phyloP scores from a whole-genome alignment of 2,329 filamentous ascomycete genomes.

The Calonectria henricotiae region DNA sequence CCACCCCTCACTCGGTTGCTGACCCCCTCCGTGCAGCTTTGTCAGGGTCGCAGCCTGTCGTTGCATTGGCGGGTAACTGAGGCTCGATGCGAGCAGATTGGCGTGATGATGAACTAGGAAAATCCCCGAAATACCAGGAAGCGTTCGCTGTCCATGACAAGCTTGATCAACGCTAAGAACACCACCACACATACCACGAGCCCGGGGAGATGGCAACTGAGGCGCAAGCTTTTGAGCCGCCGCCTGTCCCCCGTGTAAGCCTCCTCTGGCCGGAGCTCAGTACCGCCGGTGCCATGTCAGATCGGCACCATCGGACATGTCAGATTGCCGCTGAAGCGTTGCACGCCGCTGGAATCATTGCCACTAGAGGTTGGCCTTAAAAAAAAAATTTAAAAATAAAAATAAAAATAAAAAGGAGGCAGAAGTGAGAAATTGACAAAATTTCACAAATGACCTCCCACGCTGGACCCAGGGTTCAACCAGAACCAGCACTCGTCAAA shows the following conservation, averaged over 20 bases:
- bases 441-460: no score
- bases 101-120: conserved; percentile 28
- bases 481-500: not conserved
- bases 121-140: conserved; percentile 20
- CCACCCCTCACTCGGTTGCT: conserved; percentile 2
- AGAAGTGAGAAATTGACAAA: not conserved
- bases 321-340: conserved; percentile 17
- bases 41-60: conserved; percentile 1
- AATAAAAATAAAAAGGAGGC: not conserved
- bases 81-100: conserved; percentile 27
- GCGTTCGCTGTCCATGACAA: not conserved
- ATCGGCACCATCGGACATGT: conserved; percentile 27
- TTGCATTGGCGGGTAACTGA: conserved; percentile 22
- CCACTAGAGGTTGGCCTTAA: no score
- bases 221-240: conserved; percentile 27
- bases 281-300: conserved; percentile 28
- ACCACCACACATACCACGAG: conserved; percentile 8
- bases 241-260: conserved; percentile 17
- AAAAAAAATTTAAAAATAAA: not conserved
- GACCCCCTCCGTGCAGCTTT: conserved; percentile 3
- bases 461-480: not conserved
- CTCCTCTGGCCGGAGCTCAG: not conserved
- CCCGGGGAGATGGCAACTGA: not conserved
- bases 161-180: conserved; percentile 16
- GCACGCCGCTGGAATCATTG: conserved; percentile 19